These are phyloP conservation scores for Incumbomyces delicatus DNA, from an alignment of 2,329 filamentous ascomycete genomes.

Conservation along the genomic window DNA sequence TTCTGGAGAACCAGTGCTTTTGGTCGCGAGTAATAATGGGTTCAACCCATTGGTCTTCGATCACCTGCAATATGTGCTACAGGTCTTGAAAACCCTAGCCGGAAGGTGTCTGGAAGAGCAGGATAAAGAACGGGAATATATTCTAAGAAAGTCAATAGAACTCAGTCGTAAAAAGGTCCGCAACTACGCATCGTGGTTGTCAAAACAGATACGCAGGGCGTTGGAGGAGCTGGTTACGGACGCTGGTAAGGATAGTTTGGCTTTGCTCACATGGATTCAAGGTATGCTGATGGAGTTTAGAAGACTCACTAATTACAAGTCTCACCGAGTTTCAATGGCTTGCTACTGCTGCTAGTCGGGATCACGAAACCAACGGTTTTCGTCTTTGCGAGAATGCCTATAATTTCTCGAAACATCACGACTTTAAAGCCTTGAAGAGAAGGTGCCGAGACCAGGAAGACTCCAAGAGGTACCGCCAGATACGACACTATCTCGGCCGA, in stretches of 20 bases:
- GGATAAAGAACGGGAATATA: not conserved
- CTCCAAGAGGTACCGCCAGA: not conserved
- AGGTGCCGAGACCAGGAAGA: not conserved
- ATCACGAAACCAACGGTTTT: no score
- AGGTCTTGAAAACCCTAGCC: not conserved
- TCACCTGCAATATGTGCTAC: not conserved
- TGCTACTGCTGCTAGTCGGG: no score
- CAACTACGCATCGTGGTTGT: not conserved
- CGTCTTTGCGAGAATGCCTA: no score
- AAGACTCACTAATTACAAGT: no score
- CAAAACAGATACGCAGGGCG: no score
- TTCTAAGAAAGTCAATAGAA: not conserved
- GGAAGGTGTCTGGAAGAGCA: not conserved
- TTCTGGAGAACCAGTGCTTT: not conserved
- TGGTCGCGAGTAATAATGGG: not conserved
- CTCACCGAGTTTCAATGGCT: no score
- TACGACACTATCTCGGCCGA: slow-evolving; percentile 1
- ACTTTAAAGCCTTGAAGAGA: no score
- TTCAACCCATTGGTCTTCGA: not conserved
- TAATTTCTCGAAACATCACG: no score
- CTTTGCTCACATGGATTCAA: no score
- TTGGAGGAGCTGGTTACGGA: no score
- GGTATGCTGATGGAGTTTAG: no score
- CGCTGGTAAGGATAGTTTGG: no score
- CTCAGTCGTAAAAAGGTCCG: not conserved